phyloP scores from a whole-genome alignment of 2,329 filamentous ascomycete genomes.

The Talaromyces funiculosus region DNA sequence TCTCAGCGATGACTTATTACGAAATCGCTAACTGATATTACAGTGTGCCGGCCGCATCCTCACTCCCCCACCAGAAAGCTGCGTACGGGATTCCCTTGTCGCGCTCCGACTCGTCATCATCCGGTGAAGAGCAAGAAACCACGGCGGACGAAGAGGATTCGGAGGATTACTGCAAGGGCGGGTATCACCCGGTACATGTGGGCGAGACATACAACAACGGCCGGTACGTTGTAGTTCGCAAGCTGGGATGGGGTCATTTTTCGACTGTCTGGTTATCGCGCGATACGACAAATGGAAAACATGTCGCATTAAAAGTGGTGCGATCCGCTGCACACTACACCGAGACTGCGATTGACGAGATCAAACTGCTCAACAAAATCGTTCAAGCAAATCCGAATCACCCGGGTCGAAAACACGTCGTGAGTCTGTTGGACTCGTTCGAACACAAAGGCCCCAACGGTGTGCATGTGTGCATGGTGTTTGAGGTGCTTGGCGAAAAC shows the following conservation, averaged over 20 bases:
- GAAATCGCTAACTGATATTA: neutral
- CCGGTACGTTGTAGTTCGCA: constrained; percentile 92
- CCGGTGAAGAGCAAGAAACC: constrained; percentile 80
- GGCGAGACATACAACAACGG: constrained; percentile 98
- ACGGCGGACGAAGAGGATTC: constrained; percentile 98
- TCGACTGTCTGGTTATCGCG: constrained; percentile 86
- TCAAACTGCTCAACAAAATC: constrained; percentile 95
- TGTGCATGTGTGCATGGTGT: constrained; percentile 98
- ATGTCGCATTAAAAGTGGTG: constrained; percentile 96
- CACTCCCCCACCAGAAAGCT: constrained; percentile 38
- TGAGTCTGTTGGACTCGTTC: constrained; percentile 93
- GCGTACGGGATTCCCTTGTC: constrained; percentile 53
- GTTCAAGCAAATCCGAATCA: constrained; percentile 92
- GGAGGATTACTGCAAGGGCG: constrained; percentile 98
- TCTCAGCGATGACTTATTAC: neutral
- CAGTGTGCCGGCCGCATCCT: constrained; percentile 29
- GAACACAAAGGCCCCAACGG: constrained; percentile 97
- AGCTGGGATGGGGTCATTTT: constrained; percentile 97
- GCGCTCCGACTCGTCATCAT: constrained; percentile 70
- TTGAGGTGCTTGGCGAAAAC: constrained; percentile 95
- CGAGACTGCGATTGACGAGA: constrained; percentile 97
- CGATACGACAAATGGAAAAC: constrained; percentile 83
- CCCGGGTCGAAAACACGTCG: constrained; percentile 88
- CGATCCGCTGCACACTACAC: constrained; percentile 97
- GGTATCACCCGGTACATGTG: constrained; percentile 90